These are phyloP conservation scores for Candida taoyuanica DNA, from an alignment of 805 yeast species.

Conservation along the genomic window DNA sequence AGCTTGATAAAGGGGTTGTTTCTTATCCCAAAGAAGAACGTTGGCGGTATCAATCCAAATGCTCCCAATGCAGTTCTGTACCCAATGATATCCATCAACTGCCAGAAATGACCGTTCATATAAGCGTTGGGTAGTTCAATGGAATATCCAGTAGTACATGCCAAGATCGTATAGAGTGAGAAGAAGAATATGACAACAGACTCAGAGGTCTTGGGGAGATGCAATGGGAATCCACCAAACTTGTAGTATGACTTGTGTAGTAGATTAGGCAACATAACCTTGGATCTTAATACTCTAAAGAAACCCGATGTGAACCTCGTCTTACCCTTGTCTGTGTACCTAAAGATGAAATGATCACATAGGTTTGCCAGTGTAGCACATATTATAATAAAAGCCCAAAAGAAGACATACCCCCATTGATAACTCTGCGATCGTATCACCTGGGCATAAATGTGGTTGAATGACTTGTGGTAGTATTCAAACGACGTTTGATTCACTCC, in stretches of 20 bases:
- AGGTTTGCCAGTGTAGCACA: conserved; percentile 31
- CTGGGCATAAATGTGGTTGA: conserved; percentile 34
- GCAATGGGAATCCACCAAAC: conserved; percentile 25
- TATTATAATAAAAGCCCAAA: conserved; percentile 34
- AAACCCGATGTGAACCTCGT: conserved; percentile 12
- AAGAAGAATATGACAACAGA: conserved; percentile 30
- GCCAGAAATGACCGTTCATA: conserved; percentile 28
- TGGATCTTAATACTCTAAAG: conserved; percentile 22
- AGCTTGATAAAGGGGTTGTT: conserved; percentile 61
- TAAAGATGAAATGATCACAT: conserved; percentile 24
- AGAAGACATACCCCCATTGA: conserved; percentile 44
- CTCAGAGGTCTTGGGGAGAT: conserved; percentile 30
- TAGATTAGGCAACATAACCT: conserved; percentile 28
- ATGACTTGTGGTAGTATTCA: conserved; percentile 31
- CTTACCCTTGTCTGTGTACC: conserved; percentile 21
- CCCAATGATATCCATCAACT: conserved; percentile 37
- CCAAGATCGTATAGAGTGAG: conserved; percentile 29
- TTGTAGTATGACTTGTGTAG: conserved; percentile 21
- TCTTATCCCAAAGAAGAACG: conserved; percentile 64
- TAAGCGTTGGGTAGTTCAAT: conserved; percentile 37
- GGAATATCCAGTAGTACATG: conserved; percentile 32
- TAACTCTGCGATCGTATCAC: conserved; percentile 37
- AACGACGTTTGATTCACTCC: conserved; percentile 30
- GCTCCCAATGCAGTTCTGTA: conserved; percentile 51
- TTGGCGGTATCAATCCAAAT: conserved; percentile 50